phyloP scores from a whole-genome alignment of 1,139 yeast genomes.

The Suzukiozyma palmioleophila region DNA sequence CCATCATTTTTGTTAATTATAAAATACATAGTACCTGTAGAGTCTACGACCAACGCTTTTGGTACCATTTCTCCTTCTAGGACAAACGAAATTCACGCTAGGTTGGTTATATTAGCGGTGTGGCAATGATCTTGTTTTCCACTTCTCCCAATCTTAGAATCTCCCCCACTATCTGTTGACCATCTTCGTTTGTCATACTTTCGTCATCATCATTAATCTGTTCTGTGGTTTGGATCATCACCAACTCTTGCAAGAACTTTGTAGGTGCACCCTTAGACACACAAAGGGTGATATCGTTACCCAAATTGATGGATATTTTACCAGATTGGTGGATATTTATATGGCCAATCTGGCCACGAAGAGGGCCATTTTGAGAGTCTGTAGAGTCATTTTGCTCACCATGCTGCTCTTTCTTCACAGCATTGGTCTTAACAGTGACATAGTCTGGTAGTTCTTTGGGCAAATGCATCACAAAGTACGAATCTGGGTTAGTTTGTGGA shows the following conservation, averaged over 20 bases:
- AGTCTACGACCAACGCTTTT: too few species aligned
- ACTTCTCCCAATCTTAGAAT: conserved; percentile 61
- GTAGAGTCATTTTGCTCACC: conserved; percentile 7
- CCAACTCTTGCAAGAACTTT: conserved; percentile 72
- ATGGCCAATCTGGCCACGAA: conserved; percentile 63
- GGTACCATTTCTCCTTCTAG: not conserved
- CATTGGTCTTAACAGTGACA: conserved; percentile 13
- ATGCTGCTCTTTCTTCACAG: conserved; percentile 9
- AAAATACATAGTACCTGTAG: not conserved
- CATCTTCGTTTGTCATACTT: conserved; percentile 34
- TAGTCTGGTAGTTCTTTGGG: conserved; percentile 66
- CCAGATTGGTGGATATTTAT: conserved; percentile 80
- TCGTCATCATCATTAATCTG: conserved; percentile 17
- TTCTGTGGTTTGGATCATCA: conserved; percentile 42
- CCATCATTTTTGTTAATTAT: not conserved
- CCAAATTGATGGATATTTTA: conserved; percentile 66
- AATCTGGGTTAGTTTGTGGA: conserved; percentile 2
- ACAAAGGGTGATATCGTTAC: conserved; percentile 60
- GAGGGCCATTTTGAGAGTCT: conserved; percentile 9
- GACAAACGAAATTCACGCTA: not conserved
- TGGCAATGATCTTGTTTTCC: conserved; percentile 51
- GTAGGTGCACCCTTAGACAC: conserved; percentile 71
- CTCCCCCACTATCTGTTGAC: conserved; percentile 33
- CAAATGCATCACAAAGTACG: conserved; percentile 60
- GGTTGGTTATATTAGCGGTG: conserved; percentile 27